Percentiles rank a stretch among this genome's conserved stretches.
These are phyloP conservation scores for Aspergillus luchuensis DNA, from an alignment of 2,329 filamentous ascomycete species.

Conservation along the genomic window DNA sequence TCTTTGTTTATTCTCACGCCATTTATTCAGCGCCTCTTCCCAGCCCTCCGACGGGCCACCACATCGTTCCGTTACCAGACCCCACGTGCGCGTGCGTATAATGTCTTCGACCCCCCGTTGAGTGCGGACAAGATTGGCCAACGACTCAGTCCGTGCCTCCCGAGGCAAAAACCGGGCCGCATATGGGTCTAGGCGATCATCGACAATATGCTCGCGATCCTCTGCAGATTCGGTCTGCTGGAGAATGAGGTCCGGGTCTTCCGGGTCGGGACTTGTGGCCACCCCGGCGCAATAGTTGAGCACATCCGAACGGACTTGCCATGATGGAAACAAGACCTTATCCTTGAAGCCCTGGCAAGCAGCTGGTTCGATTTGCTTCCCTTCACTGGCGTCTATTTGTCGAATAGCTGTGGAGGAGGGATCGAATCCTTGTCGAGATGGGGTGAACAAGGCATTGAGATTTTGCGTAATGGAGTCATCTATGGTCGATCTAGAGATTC, in stretches of 20 bases:
- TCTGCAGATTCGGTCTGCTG: conserved; percentile 70
- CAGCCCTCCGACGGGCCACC: conserved; percentile 60
- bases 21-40: conserved; percentile 66
- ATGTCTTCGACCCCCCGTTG: conserved; percentile 76
- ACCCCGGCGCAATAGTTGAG: conserved; percentile 87
- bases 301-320: conserved; percentile 80
- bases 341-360: conserved; percentile 75
- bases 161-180: conserved; percentile 73
- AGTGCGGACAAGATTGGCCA: conserved; percentile 70
- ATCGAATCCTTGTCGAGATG: conserved; percentile 71
- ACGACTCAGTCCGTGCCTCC: conserved; percentile 76
- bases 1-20: conserved; percentile 52
- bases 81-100: conserved; percentile 80
- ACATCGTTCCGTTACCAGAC: conserved; percentile 74
- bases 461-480: conserved; percentile 95
- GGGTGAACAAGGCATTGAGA: conserved; percentile 83
- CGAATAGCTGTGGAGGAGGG: conserved; percentile 72
- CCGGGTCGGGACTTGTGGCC: conserved; percentile 80
- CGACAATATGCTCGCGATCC: conserved; percentile 72
- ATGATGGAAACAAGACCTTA: conserved; percentile 79
- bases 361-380: conserved; percentile 58
- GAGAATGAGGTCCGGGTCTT: conserved; percentile 75
- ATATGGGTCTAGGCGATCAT: conserved; percentile 87
- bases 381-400: conserved; percentile 52
- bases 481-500: conserved; percentile 77